Conservation (phyloP, 176 grass and related monocot genomes). For the Ensete ventricosum region DNA sequence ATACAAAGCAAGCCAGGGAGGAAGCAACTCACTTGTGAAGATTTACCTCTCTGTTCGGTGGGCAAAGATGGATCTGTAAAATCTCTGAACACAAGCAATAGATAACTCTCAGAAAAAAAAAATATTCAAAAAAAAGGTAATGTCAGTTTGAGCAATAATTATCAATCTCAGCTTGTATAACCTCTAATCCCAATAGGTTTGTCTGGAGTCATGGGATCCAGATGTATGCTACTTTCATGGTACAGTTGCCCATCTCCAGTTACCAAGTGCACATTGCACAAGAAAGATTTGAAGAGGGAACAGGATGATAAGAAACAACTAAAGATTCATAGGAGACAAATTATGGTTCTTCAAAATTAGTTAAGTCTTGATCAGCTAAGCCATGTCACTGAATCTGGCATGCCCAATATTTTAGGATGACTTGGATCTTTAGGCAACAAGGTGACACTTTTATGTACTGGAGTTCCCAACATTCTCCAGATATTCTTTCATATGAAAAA, state of each 20-base stretch:
- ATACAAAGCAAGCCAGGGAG: not conserved
- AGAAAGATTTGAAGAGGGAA: not conserved
- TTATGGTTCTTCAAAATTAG: no score
- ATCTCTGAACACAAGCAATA: constrained; percentile 43
- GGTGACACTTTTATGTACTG: no score
- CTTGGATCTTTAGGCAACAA: no score
- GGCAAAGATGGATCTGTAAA: constrained; percentile 93
- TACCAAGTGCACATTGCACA: not conserved
- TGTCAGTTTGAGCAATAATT: not conserved
- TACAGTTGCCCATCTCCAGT: not conserved
- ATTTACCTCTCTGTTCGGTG: constrained; percentile 65
- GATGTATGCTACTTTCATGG: not conserved
- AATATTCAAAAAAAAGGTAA: not conserved
- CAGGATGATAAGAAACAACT: no score
- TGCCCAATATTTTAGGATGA: no score
- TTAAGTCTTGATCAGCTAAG: no score
- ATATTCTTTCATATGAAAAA: no score
- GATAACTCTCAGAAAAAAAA: not conserved
- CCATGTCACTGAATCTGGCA: no score
- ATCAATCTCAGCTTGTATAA: not conserved
- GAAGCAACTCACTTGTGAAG: constrained; percentile 51
- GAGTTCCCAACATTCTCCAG: no score
- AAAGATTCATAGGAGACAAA: no score
- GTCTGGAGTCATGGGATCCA: not conserved
- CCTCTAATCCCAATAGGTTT: not conserved